These are phyloP conservation scores for Catenaria anguillulae DNA, from an alignment of 371 early-diverging fungal genomes.

Conservation along the genomic window DNA sequence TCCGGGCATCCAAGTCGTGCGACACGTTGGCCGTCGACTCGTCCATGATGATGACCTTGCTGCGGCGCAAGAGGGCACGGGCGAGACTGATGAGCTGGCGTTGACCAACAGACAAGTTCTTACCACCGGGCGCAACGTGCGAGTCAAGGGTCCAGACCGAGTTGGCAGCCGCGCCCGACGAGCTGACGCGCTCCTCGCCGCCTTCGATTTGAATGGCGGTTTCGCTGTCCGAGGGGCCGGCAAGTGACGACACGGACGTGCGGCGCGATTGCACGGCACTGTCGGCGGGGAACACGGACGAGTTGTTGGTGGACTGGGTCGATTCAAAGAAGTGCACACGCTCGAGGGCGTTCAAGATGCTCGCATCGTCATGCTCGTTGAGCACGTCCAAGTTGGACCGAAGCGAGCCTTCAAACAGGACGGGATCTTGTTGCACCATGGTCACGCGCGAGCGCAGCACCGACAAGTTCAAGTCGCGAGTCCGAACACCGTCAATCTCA, in stretches of 20 bases:
- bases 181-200: too few relatives aligned
- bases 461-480: constrained; percentile 23
- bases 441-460: constrained; percentile 38
- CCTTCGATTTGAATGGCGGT: too few relatives aligned
- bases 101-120: constrained; percentile 30
- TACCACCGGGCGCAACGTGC: constrained; percentile 10
- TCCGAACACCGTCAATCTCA: constrained; percentile 20
- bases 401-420: constrained; percentile 38
- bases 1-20: constrained; percentile 36
- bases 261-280: neutral
- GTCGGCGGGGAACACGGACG: neutral
- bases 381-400: constrained; percentile 47
- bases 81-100: constrained; percentile 40
- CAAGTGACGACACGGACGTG: neutral
- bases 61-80: constrained; percentile 27
- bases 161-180: too few relatives aligned
- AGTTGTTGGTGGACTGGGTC: neutral
- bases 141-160: constrained; percentile 4
- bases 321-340: constrained; percentile 33
- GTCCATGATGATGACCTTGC: constrained; percentile 30
- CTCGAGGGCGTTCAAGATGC: constrained; percentile 40
- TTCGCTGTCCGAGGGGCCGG: too few relatives aligned
- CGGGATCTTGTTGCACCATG: constrained; percentile 50
- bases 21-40: constrained; percentile 34
- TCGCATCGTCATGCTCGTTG: constrained; percentile 33